Percentiles rank a stretch among this genome's conserved stretches.
phyloP scores from a whole-genome alignment of 2,329 filamentous ascomycete species.

The Ophiostoma ulmi region DNA sequence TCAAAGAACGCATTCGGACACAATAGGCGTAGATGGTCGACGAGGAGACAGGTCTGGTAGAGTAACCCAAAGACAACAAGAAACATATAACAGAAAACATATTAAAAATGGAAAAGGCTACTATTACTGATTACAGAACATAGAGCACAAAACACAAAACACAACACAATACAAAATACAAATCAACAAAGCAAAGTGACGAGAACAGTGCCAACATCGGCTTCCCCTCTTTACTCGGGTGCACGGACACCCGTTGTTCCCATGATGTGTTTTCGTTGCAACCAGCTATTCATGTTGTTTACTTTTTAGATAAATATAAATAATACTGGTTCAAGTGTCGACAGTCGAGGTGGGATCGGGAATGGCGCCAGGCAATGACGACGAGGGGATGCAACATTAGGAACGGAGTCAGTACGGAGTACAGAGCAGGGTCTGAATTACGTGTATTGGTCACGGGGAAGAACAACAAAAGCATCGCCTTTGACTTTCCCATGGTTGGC shows the following conservation, averaged over 20 bases:
- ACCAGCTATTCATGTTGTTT: neutral
- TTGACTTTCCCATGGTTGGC: neutral
- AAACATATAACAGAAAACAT: too few relatives aligned
- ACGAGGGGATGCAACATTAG: neutral
- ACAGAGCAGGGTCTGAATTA: too few relatives aligned
- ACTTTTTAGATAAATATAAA: neutral
- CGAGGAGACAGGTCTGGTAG: too few relatives aligned
- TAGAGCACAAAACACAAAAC: neutral
- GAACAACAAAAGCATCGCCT: neutral
- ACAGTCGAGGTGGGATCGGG: neutral
- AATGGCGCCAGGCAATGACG: neutral
- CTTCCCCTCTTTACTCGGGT: conserved; percentile 11
- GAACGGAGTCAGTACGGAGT: too few relatives aligned
- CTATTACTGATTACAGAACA: neutral
- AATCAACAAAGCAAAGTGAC: neutral
- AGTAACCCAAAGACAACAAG: too few relatives aligned
- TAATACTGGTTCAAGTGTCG: neutral
- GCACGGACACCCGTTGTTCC: conserved; percentile 8
- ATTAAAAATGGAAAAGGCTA: too few relatives aligned
- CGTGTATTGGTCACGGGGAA: too few relatives aligned
- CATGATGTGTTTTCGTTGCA: conserved; percentile 8
- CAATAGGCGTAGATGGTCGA: too few relatives aligned
- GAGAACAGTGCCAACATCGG: neutral
- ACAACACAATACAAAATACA: neutral
- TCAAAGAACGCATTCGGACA: too few relatives aligned